Conservation (phyloP, 495 filamentous ascomycete genomes). For the Aspergillus sparsus region DNA sequence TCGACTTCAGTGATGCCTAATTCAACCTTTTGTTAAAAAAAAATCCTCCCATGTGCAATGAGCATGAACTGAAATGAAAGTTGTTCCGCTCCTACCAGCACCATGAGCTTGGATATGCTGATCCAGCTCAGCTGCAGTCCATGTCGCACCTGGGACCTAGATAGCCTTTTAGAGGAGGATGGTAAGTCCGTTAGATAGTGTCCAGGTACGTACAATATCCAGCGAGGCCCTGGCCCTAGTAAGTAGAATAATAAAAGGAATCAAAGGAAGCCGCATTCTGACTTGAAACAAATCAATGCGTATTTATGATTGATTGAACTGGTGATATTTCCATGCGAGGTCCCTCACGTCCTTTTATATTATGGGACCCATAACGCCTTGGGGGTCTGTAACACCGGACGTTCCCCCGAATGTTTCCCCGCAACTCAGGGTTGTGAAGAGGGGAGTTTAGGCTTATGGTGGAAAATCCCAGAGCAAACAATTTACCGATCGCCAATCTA, state of each 20-base stretch:
- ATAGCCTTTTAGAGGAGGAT: too few relatives aligned
- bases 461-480: not conserved
- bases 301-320: not conserved
- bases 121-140: constrained; percentile 19
- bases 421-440: not conserved
- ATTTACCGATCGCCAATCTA: not conserved
- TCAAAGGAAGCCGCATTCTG: not conserved
- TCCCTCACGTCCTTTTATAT: not conserved
- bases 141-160: constrained; percentile 21
- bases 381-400: not conserved
- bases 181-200: too few relatives aligned
- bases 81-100: constrained; percentile 18
- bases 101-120: constrained; percentile 61
- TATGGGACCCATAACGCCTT: not conserved
- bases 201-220: not conserved
- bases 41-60: not conserved
- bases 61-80: not conserved
- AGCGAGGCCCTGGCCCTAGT: not conserved
- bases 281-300: not conserved
- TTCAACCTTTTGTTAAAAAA: not conserved
- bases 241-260: not conserved
- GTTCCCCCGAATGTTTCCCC: not conserved
- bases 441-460: not conserved
- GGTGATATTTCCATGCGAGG: not conserved
- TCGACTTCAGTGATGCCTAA: constrained; percentile 54